Percentiles rank a stretch among this genome's conserved stretches.
These are phyloP conservation scores for Oryza meyeriana DNA, from an alignment of 176 grass and related monocot genomes.

Conservation along the genomic window DNA sequence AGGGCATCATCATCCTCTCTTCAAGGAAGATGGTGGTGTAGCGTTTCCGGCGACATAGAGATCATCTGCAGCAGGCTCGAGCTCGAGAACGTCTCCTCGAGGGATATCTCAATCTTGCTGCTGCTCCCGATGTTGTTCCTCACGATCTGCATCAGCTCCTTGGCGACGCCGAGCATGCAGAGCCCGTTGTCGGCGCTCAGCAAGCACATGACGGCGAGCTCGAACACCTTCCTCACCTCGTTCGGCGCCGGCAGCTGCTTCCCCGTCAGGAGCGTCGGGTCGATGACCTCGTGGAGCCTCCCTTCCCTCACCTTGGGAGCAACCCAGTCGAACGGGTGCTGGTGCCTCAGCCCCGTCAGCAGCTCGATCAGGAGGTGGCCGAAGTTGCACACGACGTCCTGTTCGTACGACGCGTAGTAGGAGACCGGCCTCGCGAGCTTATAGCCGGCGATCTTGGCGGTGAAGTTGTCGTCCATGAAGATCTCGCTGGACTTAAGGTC, in stretches of 20 bases:
- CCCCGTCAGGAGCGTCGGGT: conserved; percentile 59
- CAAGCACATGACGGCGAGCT: conserved; percentile 68
- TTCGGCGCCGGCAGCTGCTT: conserved; percentile 62
- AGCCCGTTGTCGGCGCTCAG: conserved; percentile 54
- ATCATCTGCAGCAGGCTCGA: conserved; percentile 97
- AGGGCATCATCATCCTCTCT: neutral
- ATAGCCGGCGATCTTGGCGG: conserved; percentile 71
- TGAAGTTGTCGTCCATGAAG: conserved; percentile 51
- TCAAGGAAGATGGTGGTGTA: conserved; percentile 43
- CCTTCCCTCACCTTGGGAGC: conserved; percentile 64
- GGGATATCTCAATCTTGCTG: conserved; percentile 77
- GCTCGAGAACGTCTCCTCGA: conserved; percentile 83
- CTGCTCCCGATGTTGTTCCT: conserved; percentile 69
- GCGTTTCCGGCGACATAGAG: conserved; percentile 88
- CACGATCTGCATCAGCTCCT: conserved; percentile 55
- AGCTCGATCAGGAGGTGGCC: conserved; percentile 75
- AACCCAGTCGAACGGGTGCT: conserved; percentile 50
- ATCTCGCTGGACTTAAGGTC: conserved; percentile 77
- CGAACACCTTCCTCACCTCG: conserved; percentile 63
- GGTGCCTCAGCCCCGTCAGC: conserved; percentile 56
- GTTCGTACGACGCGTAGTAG: conserved; percentile 39
- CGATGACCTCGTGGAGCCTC: conserved; percentile 73
- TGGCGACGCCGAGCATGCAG: conserved; percentile 59
- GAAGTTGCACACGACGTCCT: conserved; percentile 68
- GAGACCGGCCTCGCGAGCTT: conserved; percentile 46